Base-by-base conservation (phyloP, 2,329 filamentous ascomycete species). In the Arthroderma uncinatum region DNA sequence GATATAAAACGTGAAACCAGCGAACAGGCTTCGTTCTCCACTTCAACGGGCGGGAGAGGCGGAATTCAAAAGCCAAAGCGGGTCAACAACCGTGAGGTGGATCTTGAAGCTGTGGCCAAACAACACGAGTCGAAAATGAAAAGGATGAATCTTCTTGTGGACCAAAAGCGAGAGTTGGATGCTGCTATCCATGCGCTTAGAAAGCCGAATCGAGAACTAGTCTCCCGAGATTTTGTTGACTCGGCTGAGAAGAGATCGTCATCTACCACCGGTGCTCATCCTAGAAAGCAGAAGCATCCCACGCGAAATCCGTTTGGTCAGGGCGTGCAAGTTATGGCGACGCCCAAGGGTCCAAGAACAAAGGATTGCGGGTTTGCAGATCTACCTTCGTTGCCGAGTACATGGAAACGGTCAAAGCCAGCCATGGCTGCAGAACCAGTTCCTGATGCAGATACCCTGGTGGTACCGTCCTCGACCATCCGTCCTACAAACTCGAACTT, bases 261-360 rank as follows among this genome's bases (percentile, higher is more conserved):
- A n/a, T 47, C 42, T 4, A 14, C 21, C 7, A 56, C 23, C 14
- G 56, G 62, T 37, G 65, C 66, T 36, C 67, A 68, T 59, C 66
- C 68, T 40, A 68, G 71, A 12, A 74, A 74, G 56, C 60, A 70
- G 10, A 74, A 71, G 53, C 70, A 75, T 54, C 73, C 73, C 1
- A 68, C 71, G 2, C 69, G 72, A 2, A 74, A 74, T 60, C 70
- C 70, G 1, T 62, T 69, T 8, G 71, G 69, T 9, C 70, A 75
- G 61, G 70, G 72, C 6, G 72, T 78, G 21, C 76, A 78, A 63
- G 75, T 78, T 56, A 76, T 74, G 64, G 76, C 75, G 16, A 78
- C 76, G 3, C 76, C 76, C 3, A 73, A 56, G 52, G 40, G 56
- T 1, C 28, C 25, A 53, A 56, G 59, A 47, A 61, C 57, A 33